These are phyloP conservation scores for Warburgia ugandensis DNA, from an alignment of 164 flowering plant species.

Conservation along the genomic window DNA sequence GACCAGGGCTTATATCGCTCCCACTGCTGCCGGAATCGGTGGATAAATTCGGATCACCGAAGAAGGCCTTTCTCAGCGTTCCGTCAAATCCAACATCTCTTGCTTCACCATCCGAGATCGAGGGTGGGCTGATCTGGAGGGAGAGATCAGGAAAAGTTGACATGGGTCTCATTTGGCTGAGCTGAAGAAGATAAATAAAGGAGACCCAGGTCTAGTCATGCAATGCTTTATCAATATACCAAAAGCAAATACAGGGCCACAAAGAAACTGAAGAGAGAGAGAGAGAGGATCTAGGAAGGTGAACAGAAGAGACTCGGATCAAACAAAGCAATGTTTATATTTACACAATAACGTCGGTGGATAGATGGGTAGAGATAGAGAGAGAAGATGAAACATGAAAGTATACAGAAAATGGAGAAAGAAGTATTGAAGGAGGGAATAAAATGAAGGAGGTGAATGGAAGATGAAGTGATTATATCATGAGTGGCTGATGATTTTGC, in stretches of 20 bases:
- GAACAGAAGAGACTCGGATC: no score
- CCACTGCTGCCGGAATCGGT: slow-evolving; percentile 55
- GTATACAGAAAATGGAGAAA: neutral
- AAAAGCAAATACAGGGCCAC: neutral
- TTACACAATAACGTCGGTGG: neutral
- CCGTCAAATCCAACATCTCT: slow-evolving; percentile 18
- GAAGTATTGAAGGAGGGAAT: slow-evolving; percentile 9
- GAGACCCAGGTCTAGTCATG: slow-evolving; percentile 14
- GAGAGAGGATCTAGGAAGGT: neutral
- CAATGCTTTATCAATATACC: slow-evolving; percentile 4
- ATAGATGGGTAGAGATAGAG: slow-evolving; percentile 4
- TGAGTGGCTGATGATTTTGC: slow-evolving; percentile 89
- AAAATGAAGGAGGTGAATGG: neutral
- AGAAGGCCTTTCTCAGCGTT: slow-evolving; percentile 13
- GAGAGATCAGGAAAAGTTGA: slow-evolving; percentile 64
- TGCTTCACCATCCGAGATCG: slow-evolving; percentile 17
- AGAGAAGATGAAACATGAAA: no score
- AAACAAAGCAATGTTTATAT: no score
- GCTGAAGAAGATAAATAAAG: slow-evolving; percentile 14
- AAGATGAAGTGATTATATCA: slow-evolving; percentile 46
- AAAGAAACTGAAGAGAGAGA: neutral
- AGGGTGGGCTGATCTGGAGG: slow-evolving; percentile 74
- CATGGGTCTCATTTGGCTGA: slow-evolving; percentile 24
- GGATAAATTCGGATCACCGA: slow-evolving; percentile 34
- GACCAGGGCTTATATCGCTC: slow-evolving; percentile 74